phyloP scores from a whole-genome alignment of 768 basidiomycete genomes.

The Amanita pseudoporphyria region DNA sequence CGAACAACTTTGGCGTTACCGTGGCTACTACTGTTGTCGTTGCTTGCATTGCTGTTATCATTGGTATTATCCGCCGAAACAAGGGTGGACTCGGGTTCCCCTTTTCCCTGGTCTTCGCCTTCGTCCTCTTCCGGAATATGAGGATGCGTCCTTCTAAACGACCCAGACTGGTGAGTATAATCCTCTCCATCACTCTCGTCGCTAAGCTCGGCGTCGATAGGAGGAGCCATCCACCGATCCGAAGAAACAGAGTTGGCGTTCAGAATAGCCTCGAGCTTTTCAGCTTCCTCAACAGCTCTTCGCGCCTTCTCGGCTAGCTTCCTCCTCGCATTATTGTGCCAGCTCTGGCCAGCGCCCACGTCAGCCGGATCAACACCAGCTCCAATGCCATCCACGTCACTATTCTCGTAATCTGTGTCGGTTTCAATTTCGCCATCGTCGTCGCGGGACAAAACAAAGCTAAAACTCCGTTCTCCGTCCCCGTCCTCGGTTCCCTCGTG shows the following conservation, averaged over 20 bases:
- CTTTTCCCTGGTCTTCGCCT: constrained; percentile 29
- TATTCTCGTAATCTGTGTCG: constrained; percentile 37
- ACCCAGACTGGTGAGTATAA: constrained; percentile 22
- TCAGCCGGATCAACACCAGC: background rate
- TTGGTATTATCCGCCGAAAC: background rate
- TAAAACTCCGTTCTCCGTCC: constrained; percentile 61
- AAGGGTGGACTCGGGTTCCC: constrained; percentile 14
- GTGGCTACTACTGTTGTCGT: background rate
- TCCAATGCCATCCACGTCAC: constrained; percentile 31
- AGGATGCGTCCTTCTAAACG: constrained; percentile 37
- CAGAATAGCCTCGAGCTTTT: constrained; percentile 35
- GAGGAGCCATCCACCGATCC: constrained; percentile 35
- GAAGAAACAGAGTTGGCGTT: constrained; percentile 12
- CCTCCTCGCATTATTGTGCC: constrained; percentile 55
- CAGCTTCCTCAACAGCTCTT: constrained; percentile 48
- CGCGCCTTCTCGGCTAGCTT: constrained; percentile 66
- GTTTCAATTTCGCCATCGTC: constrained; percentile 55
- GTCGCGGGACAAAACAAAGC: constrained; percentile 62
- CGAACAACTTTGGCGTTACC: too few species aligned
- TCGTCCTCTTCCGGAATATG: constrained; percentile 70
- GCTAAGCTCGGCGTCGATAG: constrained; percentile 67
- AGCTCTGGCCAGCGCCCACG: constrained; percentile 25
- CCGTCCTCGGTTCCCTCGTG: constrained; percentile 26
- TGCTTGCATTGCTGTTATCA: background rate
- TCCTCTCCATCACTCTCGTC: constrained; percentile 74